These are phyloP conservation scores for Chamaecrista fasciculata DNA, from an alignment of 306 rosid genomes.

Conservation along the genomic window DNA sequence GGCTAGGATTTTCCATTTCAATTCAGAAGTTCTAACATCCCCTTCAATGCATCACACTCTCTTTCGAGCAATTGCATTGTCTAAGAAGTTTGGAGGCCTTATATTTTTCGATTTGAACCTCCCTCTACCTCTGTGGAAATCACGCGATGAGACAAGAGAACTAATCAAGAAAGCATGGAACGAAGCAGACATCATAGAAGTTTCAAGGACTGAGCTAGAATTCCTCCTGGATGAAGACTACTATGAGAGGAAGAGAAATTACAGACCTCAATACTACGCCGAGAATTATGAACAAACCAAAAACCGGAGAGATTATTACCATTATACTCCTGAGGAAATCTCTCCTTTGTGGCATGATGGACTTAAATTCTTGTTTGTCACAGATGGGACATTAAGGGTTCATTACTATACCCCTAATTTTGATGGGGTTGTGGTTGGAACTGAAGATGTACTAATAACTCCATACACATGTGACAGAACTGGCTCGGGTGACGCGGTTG, in stretches of 20 bases:
- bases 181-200: conserved; percentile 71
- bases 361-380: conserved; percentile 70
- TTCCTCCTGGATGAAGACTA: conserved; percentile 83
- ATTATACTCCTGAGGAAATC: conserved; percentile 73
- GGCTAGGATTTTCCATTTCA: conserved; percentile 55
- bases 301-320: conserved; percentile 67
- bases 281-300: conserved; percentile 70
- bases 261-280: conserved; percentile 79
- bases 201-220: conserved; percentile 79
- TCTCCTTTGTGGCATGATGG: conserved; percentile 74
- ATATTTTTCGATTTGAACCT: conserved; percentile 71
- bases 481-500: conserved; percentile 96
- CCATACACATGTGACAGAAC: conserved; percentile 94
- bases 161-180: conserved; percentile 75
- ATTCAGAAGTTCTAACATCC: conserved; percentile 53
- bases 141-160: conserved; percentile 63
- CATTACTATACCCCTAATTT: conserved; percentile 81
- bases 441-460: conserved; percentile 92
- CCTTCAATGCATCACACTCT: conserved; percentile 36
- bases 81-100: conserved; percentile 48
- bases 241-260: conserved; percentile 65
- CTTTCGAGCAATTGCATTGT: conserved; percentile 40
- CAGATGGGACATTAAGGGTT: conserved; percentile 78
- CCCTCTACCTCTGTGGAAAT: conserved; percentile 78
- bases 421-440: conserved; percentile 75